Evolutionary conservation across 2,329 filamentous ascomycete genomes (phyloP), one percentile per base, ranked within the genome.

Genomic region (Colletotrichum destructivum): DNA sequence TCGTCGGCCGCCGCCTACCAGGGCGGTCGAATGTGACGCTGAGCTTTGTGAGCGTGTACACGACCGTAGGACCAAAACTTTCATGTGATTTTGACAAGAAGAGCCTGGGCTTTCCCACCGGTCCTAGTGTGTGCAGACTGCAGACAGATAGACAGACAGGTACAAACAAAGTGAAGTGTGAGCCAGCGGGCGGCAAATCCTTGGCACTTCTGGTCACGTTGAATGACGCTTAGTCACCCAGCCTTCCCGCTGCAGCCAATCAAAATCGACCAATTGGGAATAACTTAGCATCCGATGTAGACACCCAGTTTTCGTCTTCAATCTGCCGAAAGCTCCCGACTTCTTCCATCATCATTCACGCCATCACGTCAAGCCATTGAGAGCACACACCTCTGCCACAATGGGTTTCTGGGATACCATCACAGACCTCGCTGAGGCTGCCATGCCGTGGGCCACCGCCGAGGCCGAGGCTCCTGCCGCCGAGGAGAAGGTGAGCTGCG

Each of bases 351-450:
- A 68, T 65, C 57, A 46, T 68, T 61, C 68, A 70, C 66, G 71
- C 60, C 62, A 71, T 72, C 67, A 72, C 70, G 66, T 72, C 66
- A 72, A 72, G 67, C 62, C 61, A 71, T 72, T 69, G 76, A 79
- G 80, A 80, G 78, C 78, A 82, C 81, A 49, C 78, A 82, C 75
- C 81, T 80, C 74, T 76, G 79, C 82, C 84, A 83, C 82, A 82
- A 92, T 92, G 90, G 90, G 89, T 85, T 86, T 92, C 84, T 91
- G 89, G 88, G 89, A 91, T 82, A 84, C 87, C 76, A 87, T 91
- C 79, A 86, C 85, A 79, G 90, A 92, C 80, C 84, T 92, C 80
- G 84, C 91, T 79, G 89, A 91, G 84, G 89, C 89, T 74, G 89
- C 88, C 76, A 86, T 87, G 84, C 90, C 90, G 81, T 92, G 90